Percentiles rank a stretch among this genome's conserved stretches.
phyloP scores from a whole-genome alignment of 805 yeast species.

The Lachancea dasiensis region DNA sequence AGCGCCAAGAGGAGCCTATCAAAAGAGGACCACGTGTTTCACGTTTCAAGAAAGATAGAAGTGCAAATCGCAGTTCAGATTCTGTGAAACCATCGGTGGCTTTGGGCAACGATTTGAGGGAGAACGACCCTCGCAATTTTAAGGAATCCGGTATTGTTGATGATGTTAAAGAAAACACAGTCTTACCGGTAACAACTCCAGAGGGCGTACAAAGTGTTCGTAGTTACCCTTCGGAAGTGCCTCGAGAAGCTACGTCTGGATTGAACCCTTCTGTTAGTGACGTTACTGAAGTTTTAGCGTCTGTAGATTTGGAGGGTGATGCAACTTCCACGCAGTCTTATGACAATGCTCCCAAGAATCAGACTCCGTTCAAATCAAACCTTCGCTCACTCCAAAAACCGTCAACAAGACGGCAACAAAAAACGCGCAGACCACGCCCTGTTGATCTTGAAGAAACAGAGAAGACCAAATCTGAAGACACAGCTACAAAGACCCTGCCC shows the following conservation, averaged over 20 bases:
- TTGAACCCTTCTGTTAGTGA: neutral
- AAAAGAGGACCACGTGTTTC: slow-evolving; percentile 23
- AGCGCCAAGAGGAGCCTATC: slow-evolving; percentile 7
- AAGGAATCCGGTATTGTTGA: too few species aligned
- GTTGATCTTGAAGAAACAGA: neutral
- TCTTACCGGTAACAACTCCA: too few species aligned
- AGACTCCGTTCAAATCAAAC: slow-evolving; percentile 1
- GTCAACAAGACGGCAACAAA: neutral
- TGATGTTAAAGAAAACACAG: too few species aligned
- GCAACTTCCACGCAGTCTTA: neutral
- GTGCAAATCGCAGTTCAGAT: too few species aligned
- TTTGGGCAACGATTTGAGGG: too few species aligned
- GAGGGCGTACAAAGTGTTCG: too few species aligned
- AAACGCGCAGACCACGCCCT: neutral
- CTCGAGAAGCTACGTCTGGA: too few species aligned
- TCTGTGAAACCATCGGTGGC: too few species aligned
- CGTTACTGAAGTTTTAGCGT: neutral
- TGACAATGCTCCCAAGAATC: neutral
- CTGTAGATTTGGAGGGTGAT: neutral
- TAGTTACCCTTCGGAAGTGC: too few species aligned
- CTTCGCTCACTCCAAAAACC: slow-evolving; percentile 5
- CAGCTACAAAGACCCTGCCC: neutral
- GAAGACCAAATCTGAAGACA: neutral
- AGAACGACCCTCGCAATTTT: too few species aligned
- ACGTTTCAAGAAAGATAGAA: slow-evolving; percentile 27